Evolutionary conservation across 2,329 filamentous ascomycete species (phyloP).

Genomic region (Colletotrichum acutatum): DNA sequence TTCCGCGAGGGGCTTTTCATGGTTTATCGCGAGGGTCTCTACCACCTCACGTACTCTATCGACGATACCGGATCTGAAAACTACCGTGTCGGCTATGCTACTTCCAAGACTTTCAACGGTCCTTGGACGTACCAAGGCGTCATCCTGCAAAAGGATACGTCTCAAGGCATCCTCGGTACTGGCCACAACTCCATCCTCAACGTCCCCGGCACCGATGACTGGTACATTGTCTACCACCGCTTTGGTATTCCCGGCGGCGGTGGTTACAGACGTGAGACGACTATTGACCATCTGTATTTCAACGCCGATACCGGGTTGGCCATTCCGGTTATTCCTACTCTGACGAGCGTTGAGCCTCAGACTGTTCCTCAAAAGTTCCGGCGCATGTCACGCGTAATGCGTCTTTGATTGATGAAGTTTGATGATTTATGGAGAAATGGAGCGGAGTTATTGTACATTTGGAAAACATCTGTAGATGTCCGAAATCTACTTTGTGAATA

Average conservation of each 20-base stretch:
- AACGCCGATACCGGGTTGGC: conserved; percentile 51
- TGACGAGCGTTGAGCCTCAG: conserved; percentile 44
- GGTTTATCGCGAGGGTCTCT: conserved; percentile 55
- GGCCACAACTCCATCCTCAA: conserved; percentile 59
- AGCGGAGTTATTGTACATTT: background rate
- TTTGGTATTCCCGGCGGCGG: conserved; percentile 57
- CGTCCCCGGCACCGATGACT: conserved; percentile 58
- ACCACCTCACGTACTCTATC: conserved; percentile 61
- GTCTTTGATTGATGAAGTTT: background rate
- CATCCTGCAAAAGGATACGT: conserved; percentile 53
- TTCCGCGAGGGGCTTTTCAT: conserved; percentile 58
- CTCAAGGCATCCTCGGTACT: conserved; percentile 55
- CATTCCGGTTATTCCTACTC: conserved; percentile 48
- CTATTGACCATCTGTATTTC: conserved; percentile 54
- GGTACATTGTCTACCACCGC: conserved; percentile 62
- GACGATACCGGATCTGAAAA: conserved; percentile 57
- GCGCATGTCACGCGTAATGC: conserved; percentile 16
- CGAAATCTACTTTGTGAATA: background rate
- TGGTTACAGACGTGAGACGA: conserved; percentile 55
- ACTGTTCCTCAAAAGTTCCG: conserved; percentile 22
- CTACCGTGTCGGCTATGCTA: conserved; percentile 60
- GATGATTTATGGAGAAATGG: background rate
- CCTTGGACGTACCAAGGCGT: conserved; percentile 58
- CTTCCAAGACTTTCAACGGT: conserved; percentile 47
- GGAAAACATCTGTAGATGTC: background rate